Evolutionary conservation across 148 eudicot species (phyloP).

Genomic region (Rhododendron ovatum): DNA sequence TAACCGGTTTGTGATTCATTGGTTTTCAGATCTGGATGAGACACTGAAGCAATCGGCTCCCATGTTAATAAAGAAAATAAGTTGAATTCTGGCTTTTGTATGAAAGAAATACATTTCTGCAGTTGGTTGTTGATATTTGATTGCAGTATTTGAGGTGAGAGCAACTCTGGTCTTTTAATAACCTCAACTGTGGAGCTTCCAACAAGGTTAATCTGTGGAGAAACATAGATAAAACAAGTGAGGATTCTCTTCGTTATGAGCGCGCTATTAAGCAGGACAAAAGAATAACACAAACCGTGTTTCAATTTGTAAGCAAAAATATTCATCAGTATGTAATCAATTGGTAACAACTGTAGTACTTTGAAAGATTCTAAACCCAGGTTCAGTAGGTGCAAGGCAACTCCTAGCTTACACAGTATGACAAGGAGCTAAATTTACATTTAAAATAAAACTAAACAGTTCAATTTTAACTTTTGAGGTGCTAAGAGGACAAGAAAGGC

Average conservation of each 20-base stretch:
- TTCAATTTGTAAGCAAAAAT: background rate
- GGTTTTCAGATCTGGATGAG: background rate
- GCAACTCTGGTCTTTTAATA: conserved; percentile 40
- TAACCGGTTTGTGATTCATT: background rate
- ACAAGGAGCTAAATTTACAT: background rate
- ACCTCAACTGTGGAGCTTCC: conserved; percentile 39
- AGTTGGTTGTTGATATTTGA: conserved; percentile 32
- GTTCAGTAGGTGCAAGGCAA: background rate
- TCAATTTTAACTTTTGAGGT: background rate
- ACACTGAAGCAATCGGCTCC: background rate
- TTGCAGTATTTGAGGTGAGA: conserved; percentile 42
- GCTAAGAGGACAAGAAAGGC: background rate
- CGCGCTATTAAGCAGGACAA: background rate
- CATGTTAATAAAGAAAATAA: conserved; percentile 8
- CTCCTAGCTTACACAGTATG: background rate
- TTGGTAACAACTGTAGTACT: background rate
- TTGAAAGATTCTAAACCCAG: background rate
- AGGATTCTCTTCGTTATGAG: background rate
- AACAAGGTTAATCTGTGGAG: conserved; percentile 33
- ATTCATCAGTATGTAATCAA: background rate
- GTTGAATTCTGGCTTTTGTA: conserved; percentile 28
- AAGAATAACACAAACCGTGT: background rate
- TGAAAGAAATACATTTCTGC: conserved; percentile 28
- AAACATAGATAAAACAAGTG: background rate
- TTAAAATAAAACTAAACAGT: background rate